These are phyloP conservation scores for Barbatosphaeria neglecta DNA, from an alignment of 495 filamentous ascomycete genomes.

Conservation along the genomic window DNA sequence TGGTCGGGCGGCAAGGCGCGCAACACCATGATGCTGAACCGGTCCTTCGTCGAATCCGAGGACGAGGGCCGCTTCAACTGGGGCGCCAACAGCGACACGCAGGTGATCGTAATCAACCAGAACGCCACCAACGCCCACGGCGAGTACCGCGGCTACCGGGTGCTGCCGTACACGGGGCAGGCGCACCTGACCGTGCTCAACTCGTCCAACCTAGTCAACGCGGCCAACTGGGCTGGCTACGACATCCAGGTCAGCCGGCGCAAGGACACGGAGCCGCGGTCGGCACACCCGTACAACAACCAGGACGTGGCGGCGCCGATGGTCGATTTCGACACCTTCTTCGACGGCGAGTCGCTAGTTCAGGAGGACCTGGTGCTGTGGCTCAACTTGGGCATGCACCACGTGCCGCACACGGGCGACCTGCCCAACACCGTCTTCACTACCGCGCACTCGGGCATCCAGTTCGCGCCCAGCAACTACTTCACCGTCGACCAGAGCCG, in stretches of 20 bases:
- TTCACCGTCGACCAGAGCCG: conserved; percentile 11
- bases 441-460: conserved; percentile 29
- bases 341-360: conserved; percentile 39
- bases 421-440: conserved; percentile 42
- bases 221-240: conserved; percentile 36
- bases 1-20: conserved; percentile 35
- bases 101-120: conserved; percentile 41
- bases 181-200: conserved; percentile 36
- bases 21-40: conserved; percentile 44
- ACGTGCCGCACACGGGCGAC: conserved; percentile 44
- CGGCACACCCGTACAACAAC: conserved; percentile 34
- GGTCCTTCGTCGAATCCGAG: conserved; percentile 31
- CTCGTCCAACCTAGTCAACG: conserved; percentile 32
- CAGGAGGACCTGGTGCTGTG: conserved; percentile 46
- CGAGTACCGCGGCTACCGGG: conserved; percentile 44
- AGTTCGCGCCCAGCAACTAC: conserved; percentile 34
- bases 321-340: conserved; percentile 44
- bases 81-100: conserved; percentile 35
- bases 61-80: conserved; percentile 39
- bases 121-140: conserved; percentile 40
- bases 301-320: conserved; percentile 36
- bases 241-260: conserved; percentile 39
- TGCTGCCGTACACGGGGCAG: conserved; percentile 25
- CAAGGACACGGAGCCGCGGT: conserved; percentile 42
- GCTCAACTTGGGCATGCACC: conserved; percentile 48